Conservation (phyloP, 257 asterid species). For the Paulownia fortunei region DNA sequence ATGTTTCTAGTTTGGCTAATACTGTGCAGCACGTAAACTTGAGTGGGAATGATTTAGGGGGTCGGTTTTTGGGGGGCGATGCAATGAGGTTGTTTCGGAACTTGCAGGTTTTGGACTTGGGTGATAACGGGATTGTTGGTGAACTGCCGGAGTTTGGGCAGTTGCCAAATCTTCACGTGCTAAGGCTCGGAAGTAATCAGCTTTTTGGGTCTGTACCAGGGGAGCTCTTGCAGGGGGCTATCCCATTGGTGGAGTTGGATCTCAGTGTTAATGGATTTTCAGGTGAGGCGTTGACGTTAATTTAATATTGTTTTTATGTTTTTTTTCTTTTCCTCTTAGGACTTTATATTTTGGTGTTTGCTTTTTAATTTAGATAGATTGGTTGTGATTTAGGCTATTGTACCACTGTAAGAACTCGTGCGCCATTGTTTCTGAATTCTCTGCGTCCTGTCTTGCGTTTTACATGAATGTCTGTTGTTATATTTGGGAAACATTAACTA, state of each 20-base stretch:
- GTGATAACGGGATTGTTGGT: constrained; percentile 61
- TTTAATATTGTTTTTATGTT: neutral
- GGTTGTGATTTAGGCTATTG: neutral
- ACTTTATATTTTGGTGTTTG: constrained; percentile 6
- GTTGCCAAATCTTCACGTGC: constrained; percentile 61
- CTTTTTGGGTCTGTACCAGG: constrained; percentile 64
- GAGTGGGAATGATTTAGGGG: constrained; percentile 68
- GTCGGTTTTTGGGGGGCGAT: constrained; percentile 60
- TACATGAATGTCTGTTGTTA: constrained; percentile 28
- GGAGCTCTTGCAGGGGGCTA: constrained; percentile 67
- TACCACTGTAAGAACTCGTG: constrained; percentile 10
- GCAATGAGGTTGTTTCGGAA: constrained; percentile 62
- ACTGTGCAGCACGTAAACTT: constrained; percentile 64
- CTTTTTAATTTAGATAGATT: constrained; percentile 29
- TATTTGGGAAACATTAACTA: constrained; percentile 23
- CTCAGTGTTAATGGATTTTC: constrained; percentile 80
- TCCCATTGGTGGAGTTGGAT: constrained; percentile 76
- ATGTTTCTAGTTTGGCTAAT: constrained; percentile 70
- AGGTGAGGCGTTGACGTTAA: constrained; percentile 52
- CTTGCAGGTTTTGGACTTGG: constrained; percentile 73
- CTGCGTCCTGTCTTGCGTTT: constrained; percentile 8
- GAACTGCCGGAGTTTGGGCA: constrained; percentile 64
- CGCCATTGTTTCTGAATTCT: neutral
- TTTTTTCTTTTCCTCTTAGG: neutral
- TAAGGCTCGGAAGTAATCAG: constrained; percentile 69